Percentiles rank a stretch among this genome's conserved stretches.
Evolutionary conservation across 1,284 basidiomycete genomes (phyloP).

Genomic region (Fomitopsis schrenkii): DNA sequence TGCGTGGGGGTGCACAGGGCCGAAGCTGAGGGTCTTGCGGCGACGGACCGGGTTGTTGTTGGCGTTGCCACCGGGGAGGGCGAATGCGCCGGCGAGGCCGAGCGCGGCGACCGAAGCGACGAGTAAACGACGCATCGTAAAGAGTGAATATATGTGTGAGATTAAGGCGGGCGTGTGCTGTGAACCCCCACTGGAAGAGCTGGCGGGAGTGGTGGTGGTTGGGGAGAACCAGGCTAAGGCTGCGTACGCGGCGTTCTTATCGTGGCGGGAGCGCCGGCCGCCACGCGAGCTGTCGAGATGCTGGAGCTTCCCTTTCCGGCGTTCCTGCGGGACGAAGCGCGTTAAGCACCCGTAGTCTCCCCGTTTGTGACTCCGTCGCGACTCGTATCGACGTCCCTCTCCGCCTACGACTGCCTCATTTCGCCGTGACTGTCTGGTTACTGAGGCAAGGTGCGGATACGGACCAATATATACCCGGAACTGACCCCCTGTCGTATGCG

Average conservation of each 20-base stretch:
- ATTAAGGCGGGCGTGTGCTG: conserved; percentile 2
- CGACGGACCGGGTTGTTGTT: conserved; percentile 28
- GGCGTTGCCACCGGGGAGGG: conserved; percentile 15
- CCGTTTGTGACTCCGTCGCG: neutral
- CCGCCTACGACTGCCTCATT: neutral
- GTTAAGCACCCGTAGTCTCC: neutral
- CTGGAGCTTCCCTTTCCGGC: neutral
- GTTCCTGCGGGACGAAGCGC: neutral
- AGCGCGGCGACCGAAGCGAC: conserved; percentile 29
- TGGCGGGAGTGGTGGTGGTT: conserved; percentile 21
- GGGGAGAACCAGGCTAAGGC: conserved; percentile 11
- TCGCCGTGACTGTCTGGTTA: neutral
- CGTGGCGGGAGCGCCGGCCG: conserved; percentile 1
- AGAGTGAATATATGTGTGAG: neutral
- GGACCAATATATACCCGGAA: neutral
- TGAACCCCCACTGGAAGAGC: conserved; percentile 14
- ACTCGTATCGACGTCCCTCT: neutral
- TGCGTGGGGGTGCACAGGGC: conserved; percentile 70
- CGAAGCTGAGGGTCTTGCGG: conserved; percentile 81
- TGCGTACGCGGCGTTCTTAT: conserved; percentile 17
- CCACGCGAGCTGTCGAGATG: conserved; percentile 3
- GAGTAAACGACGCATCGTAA: conserved; percentile 29
- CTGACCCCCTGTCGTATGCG: neutral
- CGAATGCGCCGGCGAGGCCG: conserved; percentile 27
- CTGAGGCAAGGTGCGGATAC: neutral